A percentile compares a stretch with the other conserved stretches of the same genome.
phyloP scores from a whole-genome alignment of 345 rosid species.

The Hypericum perforatum region DNA sequence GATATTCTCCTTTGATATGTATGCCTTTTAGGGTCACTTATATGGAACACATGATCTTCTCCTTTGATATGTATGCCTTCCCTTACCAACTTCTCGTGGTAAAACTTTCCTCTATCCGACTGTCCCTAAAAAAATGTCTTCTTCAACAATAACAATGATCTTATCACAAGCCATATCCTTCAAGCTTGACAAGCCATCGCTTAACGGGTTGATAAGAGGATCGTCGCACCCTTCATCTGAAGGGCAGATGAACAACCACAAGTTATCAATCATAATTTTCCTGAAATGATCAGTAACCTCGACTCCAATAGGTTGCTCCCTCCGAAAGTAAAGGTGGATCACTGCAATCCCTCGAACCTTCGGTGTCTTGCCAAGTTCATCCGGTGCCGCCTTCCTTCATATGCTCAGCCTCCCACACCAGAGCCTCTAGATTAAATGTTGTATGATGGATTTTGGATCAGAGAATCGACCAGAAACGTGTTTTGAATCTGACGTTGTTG shows the following conservation, averaged over 20 bases:
- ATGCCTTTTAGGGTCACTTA: constrained; percentile 20
- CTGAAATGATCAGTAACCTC: constrained; percentile 33
- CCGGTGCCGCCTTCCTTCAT: too few species aligned
- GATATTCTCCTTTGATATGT: constrained; percentile 56
- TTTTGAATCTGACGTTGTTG: too few species aligned
- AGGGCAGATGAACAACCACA: constrained; percentile 75
- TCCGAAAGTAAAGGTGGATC: constrained; percentile 12
- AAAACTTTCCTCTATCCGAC: constrained; percentile 46
- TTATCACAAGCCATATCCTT: constrained; percentile 38
- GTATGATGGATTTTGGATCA: too few species aligned
- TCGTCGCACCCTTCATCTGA: constrained; percentile 63
- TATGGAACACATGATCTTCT: constrained; percentile 53
- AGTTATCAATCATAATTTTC: constrained; percentile 58
- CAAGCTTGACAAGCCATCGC: constrained; percentile 36
- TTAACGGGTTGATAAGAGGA: constrained; percentile 65
- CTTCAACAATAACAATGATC: constrained; percentile 46
- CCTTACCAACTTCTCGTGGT: constrained; percentile 42
- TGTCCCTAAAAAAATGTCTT: constrained; percentile 60
- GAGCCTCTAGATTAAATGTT: too few species aligned
- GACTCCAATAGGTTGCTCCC: constrained; percentile 39
- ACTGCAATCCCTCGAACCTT: not conserved
- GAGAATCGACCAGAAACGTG: too few species aligned
- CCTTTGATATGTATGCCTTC: constrained; percentile 41
- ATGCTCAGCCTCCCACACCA: too few species aligned
- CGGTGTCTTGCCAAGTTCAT: not conserved